phyloP scores from a whole-genome alignment of 1,139 yeast species.

The Saccharomyces pastorianus region DNA sequence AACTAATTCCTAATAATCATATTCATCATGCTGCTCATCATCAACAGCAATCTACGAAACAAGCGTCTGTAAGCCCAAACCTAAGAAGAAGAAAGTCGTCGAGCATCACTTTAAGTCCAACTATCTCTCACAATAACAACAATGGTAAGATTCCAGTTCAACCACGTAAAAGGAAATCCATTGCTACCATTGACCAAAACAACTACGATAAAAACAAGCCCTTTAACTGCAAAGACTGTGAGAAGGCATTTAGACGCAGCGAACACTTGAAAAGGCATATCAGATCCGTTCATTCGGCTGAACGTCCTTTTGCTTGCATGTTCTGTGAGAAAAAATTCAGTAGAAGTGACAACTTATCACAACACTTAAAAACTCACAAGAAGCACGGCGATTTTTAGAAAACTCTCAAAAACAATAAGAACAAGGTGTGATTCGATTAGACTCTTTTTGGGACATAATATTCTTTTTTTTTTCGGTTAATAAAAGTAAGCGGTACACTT shows the following conservation, averaged over 20 bases:
- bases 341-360: conserved; percentile 69
- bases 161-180: not conserved
- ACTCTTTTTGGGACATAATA: not conserved
- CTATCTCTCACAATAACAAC: not conserved
- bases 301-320: conserved; percentile 66
- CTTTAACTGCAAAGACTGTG: conserved; percentile 35
- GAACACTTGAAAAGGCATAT: conserved; percentile 76
- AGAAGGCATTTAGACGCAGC: conserved; percentile 53
- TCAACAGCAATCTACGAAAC: conserved; percentile 8
- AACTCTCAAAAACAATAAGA: not conserved
- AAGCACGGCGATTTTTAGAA: conserved; percentile 29
- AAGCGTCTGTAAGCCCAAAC: conserved; percentile 1
- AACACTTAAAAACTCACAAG: conserved; percentile 65
- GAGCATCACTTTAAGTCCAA: not conserved
- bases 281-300: conserved; percentile 55
- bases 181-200: not conserved
- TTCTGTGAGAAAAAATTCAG: conserved; percentile 69
- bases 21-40: not conserved
- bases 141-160: not conserved
- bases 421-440: not conserved
- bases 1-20: conserved; percentile 6
- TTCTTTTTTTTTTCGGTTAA: not conserved
- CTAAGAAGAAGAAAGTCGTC: not conserved
- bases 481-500: not conserved
- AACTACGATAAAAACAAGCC: conserved; percentile 30